Base-by-base conservation (phyloP, 768 basidiomycete genomes). In the Leccinum arenicola region DNA sequence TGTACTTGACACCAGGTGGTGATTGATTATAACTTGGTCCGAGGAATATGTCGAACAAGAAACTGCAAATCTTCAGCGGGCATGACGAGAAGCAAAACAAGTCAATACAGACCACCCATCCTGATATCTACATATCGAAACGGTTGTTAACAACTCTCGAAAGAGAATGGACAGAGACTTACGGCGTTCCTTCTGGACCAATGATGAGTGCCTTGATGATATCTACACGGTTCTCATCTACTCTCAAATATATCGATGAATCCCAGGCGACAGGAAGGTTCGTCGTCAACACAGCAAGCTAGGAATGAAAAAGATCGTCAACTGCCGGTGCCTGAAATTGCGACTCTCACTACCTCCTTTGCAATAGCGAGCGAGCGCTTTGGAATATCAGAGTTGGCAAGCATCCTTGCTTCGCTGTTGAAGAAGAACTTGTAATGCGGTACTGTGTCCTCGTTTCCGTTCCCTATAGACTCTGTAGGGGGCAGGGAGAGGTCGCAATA, bases 181-280 rank as follows among this genome's bases (percentile, higher is more conserved):
- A 96, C 85, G 95, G 95, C 45, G 95, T 96, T 54, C 90, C 93
- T 78, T 95, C 92, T 10, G 95, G 95, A 1, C 95, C 95, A 21
- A 91, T 92, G 61, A 93, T 91, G 19, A 93, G 74, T n/a, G 89
- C 90, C 69, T 95, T 96, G 73, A 95, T 93, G 50, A 95, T 82
- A 69, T 95, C 94, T 14, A 95, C 92, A 12, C 94, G 85, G 15
- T 84, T 87, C 76, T 97, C 95, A 70, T 98, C 95, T 4, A 96
- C 94, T 54, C 91, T 83, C 58, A 98, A 75, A 76, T 96, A 97
- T 63, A 98, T 88, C 1, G 93, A 95, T 5, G 95, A 96, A 67
- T 93, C 86, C 91, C 93, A 97, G 6, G 92, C 88, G 14, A 93
- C 88, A n/a, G 95, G 95, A 25, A 98, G 78, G 69, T 94, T 95